Base-by-base conservation (phyloP, 106 monocot species). In the Dioscorea dumetorum region DNA sequence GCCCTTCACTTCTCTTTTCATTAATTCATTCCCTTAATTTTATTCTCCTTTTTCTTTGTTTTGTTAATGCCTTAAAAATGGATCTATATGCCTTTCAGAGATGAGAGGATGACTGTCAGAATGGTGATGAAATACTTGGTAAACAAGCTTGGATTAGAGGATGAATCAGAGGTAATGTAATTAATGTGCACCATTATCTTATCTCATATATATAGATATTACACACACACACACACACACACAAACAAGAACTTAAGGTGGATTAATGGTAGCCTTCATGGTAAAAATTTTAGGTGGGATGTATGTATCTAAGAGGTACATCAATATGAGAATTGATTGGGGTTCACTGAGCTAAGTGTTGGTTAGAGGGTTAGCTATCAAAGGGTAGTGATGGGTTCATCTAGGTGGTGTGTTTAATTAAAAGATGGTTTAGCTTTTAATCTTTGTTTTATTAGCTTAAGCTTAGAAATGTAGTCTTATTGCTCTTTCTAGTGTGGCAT, bases 51-150 rank as follows among this genome's bases (percentile, higher is more conserved):
- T 41, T 20, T 54, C 64, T 65, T 33, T 19, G 20, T 53, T 73
- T 64, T 18, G 13, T n/a, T n/a, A 24, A 8, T 54, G 20, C 14
- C 16, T 5, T 41, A 41, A 41, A 41, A 41, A 3, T 2, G 41
- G 41, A 48, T 75, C 4, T 58, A 49, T 66, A 5, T 57, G 2
- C 50, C 15, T 34, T 49, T 1, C 19, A 88, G 88, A 71, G 79
- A 88, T 79, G 84, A 76, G 74, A 88, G 82, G 73, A 88, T 88
- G 84, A 82, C 84, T 56, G 66, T 88, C 66, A 76, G 78, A 71
- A 68, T 84, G 78, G 50, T 88, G 67, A 84, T 79, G 74, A 88
- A 81, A 70, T 84, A 88, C 77, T 69, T 88, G 76, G 84, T 82
- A 50, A 82, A 72, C 33, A 88, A 79, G 65, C 82, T 88, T 19